Percentiles rank a stretch among this genome's conserved stretches.
Conservation (phyloP, 371 early-diverging fungal species). For the Entomophthora muscae region DNA sequence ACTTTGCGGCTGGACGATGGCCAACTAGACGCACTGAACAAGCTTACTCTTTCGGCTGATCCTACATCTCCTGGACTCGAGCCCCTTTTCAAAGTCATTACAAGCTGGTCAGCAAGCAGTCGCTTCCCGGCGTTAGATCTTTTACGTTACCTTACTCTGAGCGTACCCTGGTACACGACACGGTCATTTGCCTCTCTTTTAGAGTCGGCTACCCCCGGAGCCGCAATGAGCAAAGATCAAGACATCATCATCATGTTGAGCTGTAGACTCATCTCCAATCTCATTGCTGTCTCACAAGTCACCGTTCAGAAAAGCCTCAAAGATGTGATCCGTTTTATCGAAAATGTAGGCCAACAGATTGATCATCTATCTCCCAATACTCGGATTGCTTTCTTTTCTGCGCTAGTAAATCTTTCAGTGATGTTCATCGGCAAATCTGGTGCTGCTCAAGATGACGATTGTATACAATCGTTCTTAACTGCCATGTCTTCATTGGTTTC, state of each 20-base stretch:
- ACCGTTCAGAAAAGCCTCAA: conserved; percentile 8
- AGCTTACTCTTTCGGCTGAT: not conserved
- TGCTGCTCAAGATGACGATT: conserved; percentile 6
- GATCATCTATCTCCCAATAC: conserved; percentile 16
- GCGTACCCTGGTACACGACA: conserved; percentile 14
- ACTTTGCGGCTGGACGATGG: conserved; percentile 16
- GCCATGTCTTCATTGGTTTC: conserved; percentile 10
- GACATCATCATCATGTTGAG: conserved; percentile 16
- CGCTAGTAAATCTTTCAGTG: not conserved
- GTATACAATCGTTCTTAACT: not conserved
- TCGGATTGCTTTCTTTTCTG: conserved; percentile 2
- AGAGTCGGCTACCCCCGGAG: conserved; percentile 11
- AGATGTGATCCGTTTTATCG: not conserved
- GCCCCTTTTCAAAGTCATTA: conserved; percentile 11
- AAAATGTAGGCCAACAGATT: conserved; percentile 13
- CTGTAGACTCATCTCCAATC: conserved; percentile 16
- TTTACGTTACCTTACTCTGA: conserved; percentile 40
- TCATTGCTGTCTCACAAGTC: conserved; percentile 16
- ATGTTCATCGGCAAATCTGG: conserved; percentile 14
- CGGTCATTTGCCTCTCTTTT: conserved; percentile 13
- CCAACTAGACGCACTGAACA: conserved; percentile 22
- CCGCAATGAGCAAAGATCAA: conserved; percentile 13
- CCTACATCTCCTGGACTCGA: not conserved
- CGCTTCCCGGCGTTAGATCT: conserved; percentile 80
- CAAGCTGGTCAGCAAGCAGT: conserved; percentile 32